Percentiles rank a stretch among this genome's conserved stretches.
Evolutionary conservation across 2,329 filamentous ascomycete species (phyloP).

Genomic region (Albifimbria verrucaria): DNA sequence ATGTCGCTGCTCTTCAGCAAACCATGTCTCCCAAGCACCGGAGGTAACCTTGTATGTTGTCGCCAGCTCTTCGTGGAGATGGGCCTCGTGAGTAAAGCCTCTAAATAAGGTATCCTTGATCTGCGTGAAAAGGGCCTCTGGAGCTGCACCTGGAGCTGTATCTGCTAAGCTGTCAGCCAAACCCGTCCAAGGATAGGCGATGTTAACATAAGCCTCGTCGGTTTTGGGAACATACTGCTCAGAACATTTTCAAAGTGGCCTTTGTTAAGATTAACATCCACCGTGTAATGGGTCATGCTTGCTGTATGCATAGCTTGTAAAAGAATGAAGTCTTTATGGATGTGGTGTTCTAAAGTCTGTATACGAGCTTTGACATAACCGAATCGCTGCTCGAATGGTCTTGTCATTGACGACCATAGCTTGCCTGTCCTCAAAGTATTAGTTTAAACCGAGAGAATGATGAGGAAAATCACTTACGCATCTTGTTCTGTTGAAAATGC

Average conservation of each 20-base stretch:
- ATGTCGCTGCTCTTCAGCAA: slow-evolving; percentile 1
- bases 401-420: neutral
- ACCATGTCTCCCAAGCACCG: neutral
- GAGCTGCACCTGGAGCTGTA: neutral
- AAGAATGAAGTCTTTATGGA: neutral
- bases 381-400: neutral
- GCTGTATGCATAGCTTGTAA: neutral
- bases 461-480: neutral
- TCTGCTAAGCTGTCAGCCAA: neutral
- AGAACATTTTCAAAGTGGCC: neutral
- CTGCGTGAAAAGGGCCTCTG: neutral
- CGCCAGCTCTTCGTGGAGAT: neutral
- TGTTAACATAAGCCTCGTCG: too few relatives aligned
- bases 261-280: neutral
- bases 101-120: neutral
- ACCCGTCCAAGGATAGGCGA: too few relatives aligned
- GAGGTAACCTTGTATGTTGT: neutral
- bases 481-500: neutral
- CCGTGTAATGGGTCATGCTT: neutral
- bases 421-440: neutral
- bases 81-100: neutral
- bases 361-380: neutral
- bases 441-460: neutral
- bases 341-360: neutral
- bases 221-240: neutral